Percentiles rank a stretch among this genome's conserved stretches.
These are phyloP conservation scores for Botrytis byssoidea DNA, from an alignment of 2,329 filamentous ascomycete species.

Conservation along the genomic window DNA sequence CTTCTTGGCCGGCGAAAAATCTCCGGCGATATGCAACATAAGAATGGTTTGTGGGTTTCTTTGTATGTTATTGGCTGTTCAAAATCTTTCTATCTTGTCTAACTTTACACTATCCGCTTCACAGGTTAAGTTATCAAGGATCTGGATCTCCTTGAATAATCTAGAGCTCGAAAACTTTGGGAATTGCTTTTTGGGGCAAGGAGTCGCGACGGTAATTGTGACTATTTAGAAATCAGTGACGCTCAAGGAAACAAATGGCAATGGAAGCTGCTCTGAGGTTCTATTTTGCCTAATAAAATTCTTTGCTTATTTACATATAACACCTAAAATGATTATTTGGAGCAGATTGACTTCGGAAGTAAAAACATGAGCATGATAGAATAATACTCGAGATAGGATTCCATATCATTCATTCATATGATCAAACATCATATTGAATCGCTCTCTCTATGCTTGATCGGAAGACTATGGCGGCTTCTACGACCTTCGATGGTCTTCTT, in stretches of 20 bases:
- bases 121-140: background rate
- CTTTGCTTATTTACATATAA: background rate
- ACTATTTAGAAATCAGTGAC: rapidly evolving
- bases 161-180: rapidly evolving
- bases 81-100: background rate
- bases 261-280: rapidly evolving
- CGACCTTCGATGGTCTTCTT: background rate
- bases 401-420: rapidly evolving
- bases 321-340: rapidly evolving
- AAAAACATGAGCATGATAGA: rapidly evolving
- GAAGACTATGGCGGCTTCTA: background rate
- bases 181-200: background rate
- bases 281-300: background rate
- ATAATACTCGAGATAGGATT: background rate
- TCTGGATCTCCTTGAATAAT: rapidly evolving
- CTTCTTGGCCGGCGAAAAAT: background rate
- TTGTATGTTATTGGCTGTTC: background rate
- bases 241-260: too few relatives aligned
- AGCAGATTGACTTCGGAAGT: too few relatives aligned
- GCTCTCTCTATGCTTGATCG: background rate
- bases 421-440: rapidly evolving
- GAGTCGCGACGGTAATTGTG: rapidly evolving
- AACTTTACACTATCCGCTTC: background rate
- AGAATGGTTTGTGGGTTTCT: background rate
- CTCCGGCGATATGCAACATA: background rate